Percentiles rank a stretch among this genome's conserved stretches.
Evolutionary conservation across 805 yeast species (phyloP).

Genomic region (Candida verbasci): DNA sequence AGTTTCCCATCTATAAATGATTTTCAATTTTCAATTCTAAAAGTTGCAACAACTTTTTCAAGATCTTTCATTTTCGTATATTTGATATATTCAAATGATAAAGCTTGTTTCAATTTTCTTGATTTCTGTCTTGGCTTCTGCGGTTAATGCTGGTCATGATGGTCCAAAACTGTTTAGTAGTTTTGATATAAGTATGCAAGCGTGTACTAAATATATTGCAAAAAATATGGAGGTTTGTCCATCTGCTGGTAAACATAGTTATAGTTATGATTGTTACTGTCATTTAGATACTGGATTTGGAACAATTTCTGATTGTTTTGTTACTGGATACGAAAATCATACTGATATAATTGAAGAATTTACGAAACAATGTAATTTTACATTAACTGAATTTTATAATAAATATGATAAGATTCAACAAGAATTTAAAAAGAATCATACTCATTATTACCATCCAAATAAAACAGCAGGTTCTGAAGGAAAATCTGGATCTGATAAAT

Average conservation of each 20-base stretch:
- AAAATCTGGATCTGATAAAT: background rate
- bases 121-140: background rate
- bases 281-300: constrained; percentile 15
- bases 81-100: too few relatives aligned
- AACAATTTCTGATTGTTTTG: constrained; percentile 17
- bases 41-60: too few relatives aligned
- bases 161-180: constrained; percentile 7
- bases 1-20: background rate
- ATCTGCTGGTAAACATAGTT: constrained; percentile 1
- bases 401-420: constrained; percentile 11
- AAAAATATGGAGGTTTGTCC: constrained; percentile 13
- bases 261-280: constrained; percentile 13
- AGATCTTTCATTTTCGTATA: too few relatives aligned
- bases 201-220: constrained; percentile 13
- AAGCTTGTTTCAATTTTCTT: background rate
- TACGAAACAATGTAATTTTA: constrained; percentile 11
- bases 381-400: constrained; percentile 10
- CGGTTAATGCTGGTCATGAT: background rate
- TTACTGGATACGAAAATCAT: constrained; percentile 17
- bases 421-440: constrained; percentile 6
- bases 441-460: background rate
- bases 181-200: constrained; percentile 10
- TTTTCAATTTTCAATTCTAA: too few relatives aligned
- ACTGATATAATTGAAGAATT: constrained; percentile 12
- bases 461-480: background rate